Base-by-base conservation (phyloP, 345 rosid genomes). In the Citrus australasica region DNA sequence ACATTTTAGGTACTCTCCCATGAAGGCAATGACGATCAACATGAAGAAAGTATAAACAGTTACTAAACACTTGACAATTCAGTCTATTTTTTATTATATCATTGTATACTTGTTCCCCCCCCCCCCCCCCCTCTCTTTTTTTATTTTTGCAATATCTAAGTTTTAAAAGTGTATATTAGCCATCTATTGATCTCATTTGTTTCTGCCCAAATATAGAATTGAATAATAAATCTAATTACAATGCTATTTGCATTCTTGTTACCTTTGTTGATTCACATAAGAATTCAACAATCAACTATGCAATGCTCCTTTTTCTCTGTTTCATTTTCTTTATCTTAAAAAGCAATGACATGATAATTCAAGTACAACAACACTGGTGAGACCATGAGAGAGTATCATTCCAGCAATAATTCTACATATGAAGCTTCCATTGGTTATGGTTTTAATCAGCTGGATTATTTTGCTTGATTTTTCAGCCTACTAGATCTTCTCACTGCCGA, bases 401-500 rank as follows among this genome's bases (percentile, higher is more conserved):
- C 66, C 16, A 62, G 66, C 66, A 25, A 27, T 62, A 21, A 33
- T 22, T 70, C 38, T 27, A 25, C 35, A 70, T 28, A 71, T 30
- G 2, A 30, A 30, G 74, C 16, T 53, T 53, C 10, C 2, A 7
- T 48, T 3, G 60, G 11, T 70, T n/a, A 21, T 70, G 14, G 13
- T 46, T 27, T 69, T 69, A 24, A 14, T 33, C 51, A 4, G 16
- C 13, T 42, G 40, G 77, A 46, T 13, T 46, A 42, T 17, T 64
- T 55, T 70, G 62, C 74, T 13, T 6, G 66, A 55, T 51, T 48
- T 65, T 74, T 74, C 35, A 24, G 30, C 75, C 81, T 61, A 1
- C 9, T 70, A 28, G 81, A 81, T 60, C 75, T 78, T 78, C 78
- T 61, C 5, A 63, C 51, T 24, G 19, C 4, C 17, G 75, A 28